phyloP scores from a whole-genome alignment of 179 eudicot species.

The Nepenthes alata region DNA sequence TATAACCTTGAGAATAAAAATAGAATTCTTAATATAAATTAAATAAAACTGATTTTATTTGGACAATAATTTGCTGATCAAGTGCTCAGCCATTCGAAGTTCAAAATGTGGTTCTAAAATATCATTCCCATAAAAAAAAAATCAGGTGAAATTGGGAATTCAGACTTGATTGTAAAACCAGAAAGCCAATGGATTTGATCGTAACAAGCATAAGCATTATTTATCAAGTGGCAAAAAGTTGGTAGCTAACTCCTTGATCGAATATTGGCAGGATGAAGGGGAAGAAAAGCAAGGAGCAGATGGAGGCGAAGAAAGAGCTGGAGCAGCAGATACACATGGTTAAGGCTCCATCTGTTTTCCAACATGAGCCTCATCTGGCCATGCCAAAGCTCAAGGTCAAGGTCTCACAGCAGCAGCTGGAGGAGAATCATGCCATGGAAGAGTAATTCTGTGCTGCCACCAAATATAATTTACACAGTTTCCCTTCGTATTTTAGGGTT shows the following conservation, averaged over 20 bases:
- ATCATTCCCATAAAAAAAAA: neutral
- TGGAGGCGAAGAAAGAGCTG: slow-evolving; percentile 28
- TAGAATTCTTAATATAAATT: neutral
- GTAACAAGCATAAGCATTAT: too few species aligned
- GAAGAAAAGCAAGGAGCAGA: slow-evolving; percentile 21
- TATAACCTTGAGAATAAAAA: neutral
- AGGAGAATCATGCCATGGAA: slow-evolving; percentile 59
- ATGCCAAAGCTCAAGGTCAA: slow-evolving; percentile 44
- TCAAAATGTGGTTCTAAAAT: too few species aligned
- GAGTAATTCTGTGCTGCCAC: slow-evolving; percentile 28
- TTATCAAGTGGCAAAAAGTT: too few species aligned
- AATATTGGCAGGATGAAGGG: slow-evolving; percentile 42
- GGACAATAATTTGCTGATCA: neutral
- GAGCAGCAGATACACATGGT: slow-evolving; percentile 38
- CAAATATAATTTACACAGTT: neutral
- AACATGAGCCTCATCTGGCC: slow-evolving; percentile 30
- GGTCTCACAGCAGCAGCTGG: slow-evolving; percentile 23
- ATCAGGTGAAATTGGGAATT: too few species aligned
- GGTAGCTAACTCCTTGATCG: neutral
- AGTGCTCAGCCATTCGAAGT: too few species aligned
- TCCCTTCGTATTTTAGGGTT: neutral
- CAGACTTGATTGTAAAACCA: too few species aligned
- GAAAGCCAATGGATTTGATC: too few species aligned
- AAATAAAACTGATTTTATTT: neutral
- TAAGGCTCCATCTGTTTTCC: slow-evolving; percentile 39